Evolutionary conservation across 805 yeast genomes (phyloP), one percentile per base, ranked within the genome.

Genomic region (Jamesozyma lodderae): DNA sequence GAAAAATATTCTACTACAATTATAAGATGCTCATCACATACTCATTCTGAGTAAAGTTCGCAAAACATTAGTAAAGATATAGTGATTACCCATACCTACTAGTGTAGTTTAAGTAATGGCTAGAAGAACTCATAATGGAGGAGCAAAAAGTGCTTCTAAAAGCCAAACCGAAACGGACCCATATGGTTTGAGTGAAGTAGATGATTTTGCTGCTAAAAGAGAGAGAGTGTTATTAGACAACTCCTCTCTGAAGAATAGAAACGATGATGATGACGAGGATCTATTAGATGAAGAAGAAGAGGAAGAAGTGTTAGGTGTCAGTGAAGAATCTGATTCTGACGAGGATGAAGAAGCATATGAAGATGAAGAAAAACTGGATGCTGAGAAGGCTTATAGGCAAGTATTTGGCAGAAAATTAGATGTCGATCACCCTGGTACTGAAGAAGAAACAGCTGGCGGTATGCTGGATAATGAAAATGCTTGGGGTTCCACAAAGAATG

Each of bases 111-210:
- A 31, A n/a, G 10, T 6, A 20, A 32, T 32, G 35, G 35, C 35
- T 15, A 32, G 25, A 22, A 21, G 25, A 7, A 32, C 14, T 22
- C 16, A 32, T 14, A 30, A 30, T n/a, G 19, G 13, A 11, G 22
- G 14, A 18, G 11, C 29, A 11, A 26, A 26, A 11, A 26, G 6
- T 11, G n/a, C 28, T 25, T 17, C 23, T 8, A 30, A 19, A 18
- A 30, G 11, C 11, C 17, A 22, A 13, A 27, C 14, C 14, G 16
- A 10, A 15, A 14, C 27, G 16, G 68, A 65, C 37, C 51, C 57
- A 4, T 63, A 71, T 44, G 82, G 76, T 1, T 53, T 73, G 22
- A 76, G 77, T 55, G 88, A 81, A 47, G 78, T 81, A 8, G 90
- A 81, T 50, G 74, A 72, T 9, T 81, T 80, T 57, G 77, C 75